A percentile compares a stretch with the other conserved stretches of the same genome.
phyloP scores from a whole-genome alignment of 192 early-diverging fungal species.

The Spinellus fusiger region DNA sequence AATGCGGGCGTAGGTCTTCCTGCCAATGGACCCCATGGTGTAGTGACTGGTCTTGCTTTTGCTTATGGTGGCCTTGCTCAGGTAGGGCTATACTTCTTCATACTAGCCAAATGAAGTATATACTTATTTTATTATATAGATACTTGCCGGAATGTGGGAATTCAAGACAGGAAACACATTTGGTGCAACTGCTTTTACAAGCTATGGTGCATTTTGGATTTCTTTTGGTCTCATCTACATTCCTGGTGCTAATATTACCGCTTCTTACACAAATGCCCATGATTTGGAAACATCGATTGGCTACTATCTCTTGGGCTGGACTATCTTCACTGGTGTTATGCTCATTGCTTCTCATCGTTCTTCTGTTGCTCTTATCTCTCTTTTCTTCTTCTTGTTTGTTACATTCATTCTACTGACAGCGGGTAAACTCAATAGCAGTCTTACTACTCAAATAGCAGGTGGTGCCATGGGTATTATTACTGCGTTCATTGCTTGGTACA shows the following conservation, averaged over 20 bases:
- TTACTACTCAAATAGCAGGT: conserved; percentile 51
- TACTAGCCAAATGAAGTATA: not conserved
- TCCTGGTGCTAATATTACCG: conserved; percentile 46
- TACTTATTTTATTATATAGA: not conserved
- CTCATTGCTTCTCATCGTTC: conserved; percentile 60
- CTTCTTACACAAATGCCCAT: conserved; percentile 27
- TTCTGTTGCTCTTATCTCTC: conserved; percentile 51
- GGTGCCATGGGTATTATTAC: conserved; percentile 70
- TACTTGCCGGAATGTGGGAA: conserved; percentile 68
- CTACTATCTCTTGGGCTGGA: conserved; percentile 63
- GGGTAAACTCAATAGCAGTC: conserved; percentile 47
- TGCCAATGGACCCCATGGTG: conserved; percentile 46
- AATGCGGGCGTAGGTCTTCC: conserved; percentile 62
- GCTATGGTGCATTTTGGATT: conserved; percentile 67
- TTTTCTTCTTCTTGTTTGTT: conserved; percentile 63
- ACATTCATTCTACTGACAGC: conserved; percentile 65
- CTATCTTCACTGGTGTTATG: conserved; percentile 69
- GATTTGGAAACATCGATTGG: conserved; percentile 43
- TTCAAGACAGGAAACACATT: conserved; percentile 66
- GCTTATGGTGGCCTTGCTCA: conserved; percentile 76
- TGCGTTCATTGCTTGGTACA: conserved; percentile 74
- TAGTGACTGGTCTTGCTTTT: conserved; percentile 61
- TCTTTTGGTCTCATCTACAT: conserved; percentile 52
- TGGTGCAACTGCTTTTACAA: conserved; percentile 75
- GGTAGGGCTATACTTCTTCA: conserved; percentile 15